A percentile compares a stretch with the other conserved stretches of the same genome.
phyloP scores from a whole-genome alignment of 495 filamentous ascomycete species.

The Collariella sp. region DNA sequence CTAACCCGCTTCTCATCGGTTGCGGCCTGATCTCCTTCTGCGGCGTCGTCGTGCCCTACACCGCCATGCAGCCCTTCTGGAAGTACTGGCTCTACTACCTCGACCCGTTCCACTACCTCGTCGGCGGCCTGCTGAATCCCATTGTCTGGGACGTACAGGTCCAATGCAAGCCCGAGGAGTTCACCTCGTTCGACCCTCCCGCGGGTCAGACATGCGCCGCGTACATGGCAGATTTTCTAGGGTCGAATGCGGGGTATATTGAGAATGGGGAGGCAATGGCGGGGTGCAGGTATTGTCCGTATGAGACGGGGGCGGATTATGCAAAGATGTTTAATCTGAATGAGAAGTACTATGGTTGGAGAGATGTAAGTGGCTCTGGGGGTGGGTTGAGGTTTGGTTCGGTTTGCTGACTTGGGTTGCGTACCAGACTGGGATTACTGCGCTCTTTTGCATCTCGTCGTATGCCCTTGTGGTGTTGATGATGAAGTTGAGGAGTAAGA shows the following conservation, averaged over 20 bases:
- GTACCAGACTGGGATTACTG: constrained; percentile 35
- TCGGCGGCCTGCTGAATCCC: constrained; percentile 29
- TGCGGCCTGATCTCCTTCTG: constrained; percentile 24
- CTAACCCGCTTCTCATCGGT: constrained; percentile 42
- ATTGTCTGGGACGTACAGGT: constrained; percentile 13
- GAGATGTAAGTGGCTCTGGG: constrained; percentile 29
- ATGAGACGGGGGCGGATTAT: constrained; percentile 47
- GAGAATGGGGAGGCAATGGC: constrained; percentile 31
- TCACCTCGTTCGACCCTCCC: constrained; percentile 14
- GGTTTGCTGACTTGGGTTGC: neutral
- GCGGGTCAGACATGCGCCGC: constrained; percentile 13
- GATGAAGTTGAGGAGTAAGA: constrained; percentile 25
- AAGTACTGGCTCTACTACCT: constrained; percentile 40
- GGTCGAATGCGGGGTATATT: constrained; percentile 27
- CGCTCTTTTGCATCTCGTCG: constrained; percentile 23
- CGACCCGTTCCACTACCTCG: constrained; percentile 47
- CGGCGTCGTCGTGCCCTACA: constrained; percentile 45
- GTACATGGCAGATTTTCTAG: constrained; percentile 19
- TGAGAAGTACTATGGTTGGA: constrained; percentile 48
- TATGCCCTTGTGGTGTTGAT: constrained; percentile 21
- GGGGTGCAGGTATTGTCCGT: constrained; percentile 55
- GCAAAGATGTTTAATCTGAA: constrained; percentile 25
- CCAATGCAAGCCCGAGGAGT: constrained; percentile 11
- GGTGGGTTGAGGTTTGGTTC: neutral
- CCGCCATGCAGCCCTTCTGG: constrained; percentile 42